phyloP scores from a whole-genome alignment of 805 yeast genomes.

The Candida tibetensis region DNA sequence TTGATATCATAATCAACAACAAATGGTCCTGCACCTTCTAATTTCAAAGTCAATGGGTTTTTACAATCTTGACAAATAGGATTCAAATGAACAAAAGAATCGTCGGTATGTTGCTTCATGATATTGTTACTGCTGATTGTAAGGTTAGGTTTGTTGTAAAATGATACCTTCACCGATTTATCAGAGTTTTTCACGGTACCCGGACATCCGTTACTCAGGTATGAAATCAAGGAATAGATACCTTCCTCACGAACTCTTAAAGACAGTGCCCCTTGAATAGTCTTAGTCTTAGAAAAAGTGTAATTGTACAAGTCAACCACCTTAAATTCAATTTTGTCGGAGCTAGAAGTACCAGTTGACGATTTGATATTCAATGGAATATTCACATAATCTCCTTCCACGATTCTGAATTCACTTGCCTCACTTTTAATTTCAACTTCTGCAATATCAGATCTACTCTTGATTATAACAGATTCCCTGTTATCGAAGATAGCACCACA shows the following conservation, averaged over 20 bases:
- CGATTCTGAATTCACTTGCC: constrained; percentile 32
- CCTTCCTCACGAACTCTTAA: constrained; percentile 42
- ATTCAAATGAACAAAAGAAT: constrained; percentile 19
- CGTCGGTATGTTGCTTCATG: constrained; percentile 23
- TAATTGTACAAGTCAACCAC: constrained; percentile 21
- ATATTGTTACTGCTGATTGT: constrained; percentile 15
- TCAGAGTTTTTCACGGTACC: constrained; percentile 33
- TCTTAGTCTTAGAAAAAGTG: constrained; percentile 13
- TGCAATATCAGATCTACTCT: constrained; percentile 71
- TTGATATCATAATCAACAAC: constrained; percentile 62
- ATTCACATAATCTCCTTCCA: constrained; percentile 57
- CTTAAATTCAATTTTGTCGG: constrained; percentile 34
- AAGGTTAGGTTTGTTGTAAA: constrained; percentile 25
- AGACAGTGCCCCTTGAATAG: constrained; percentile 13
- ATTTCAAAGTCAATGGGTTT: constrained; percentile 31
- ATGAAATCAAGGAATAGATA: constrained; percentile 36
- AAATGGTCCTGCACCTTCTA: constrained; percentile 66
- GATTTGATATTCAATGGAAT: constrained; percentile 52
- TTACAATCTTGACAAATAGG: constrained; percentile 33
- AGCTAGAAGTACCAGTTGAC: constrained; percentile 24
- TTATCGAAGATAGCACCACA: constrained; percentile 72
- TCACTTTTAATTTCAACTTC: constrained; percentile 21
- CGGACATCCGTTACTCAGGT: constrained; percentile 43
- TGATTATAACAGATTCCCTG: constrained; percentile 52
- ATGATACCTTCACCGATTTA: constrained; percentile 19